A percentile compares a stretch with the other conserved stretches of the same genome.
phyloP scores from a whole-genome alignment of 2,329 filamentous ascomycete species.

The Apiospora saccharicola region DNA sequence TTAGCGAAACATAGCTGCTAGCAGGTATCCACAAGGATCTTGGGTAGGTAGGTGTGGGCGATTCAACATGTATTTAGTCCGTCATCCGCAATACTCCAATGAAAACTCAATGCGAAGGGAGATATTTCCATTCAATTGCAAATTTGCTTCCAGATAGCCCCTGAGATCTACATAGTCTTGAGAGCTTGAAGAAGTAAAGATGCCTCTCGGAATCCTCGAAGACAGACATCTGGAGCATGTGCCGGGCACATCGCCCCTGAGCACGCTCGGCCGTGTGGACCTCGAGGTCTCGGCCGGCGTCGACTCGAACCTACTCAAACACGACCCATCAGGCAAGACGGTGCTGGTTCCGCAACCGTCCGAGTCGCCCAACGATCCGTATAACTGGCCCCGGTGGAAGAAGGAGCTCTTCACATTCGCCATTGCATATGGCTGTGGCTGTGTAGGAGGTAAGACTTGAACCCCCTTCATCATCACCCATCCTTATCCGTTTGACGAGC shows the following conservation, averaged over 20 bases:
- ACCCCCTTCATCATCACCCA: background rate
- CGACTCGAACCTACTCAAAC: constrained; percentile 40
- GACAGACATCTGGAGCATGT: constrained; percentile 52
- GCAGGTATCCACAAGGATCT: background rate
- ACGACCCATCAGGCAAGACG: constrained; percentile 38
- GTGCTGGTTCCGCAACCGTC: constrained; percentile 54
- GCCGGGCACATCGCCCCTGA: constrained; percentile 48
- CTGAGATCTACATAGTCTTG: background rate
- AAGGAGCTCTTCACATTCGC: constrained; percentile 45
- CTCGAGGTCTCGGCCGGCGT: constrained; percentile 17
- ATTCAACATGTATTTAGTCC: background rate
- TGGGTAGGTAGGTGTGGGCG: background rate
- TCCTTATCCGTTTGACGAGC: background rate
- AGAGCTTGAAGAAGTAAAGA: constrained; percentile 33
- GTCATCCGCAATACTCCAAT: background rate
- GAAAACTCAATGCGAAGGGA: background rate
- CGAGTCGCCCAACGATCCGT: constrained; percentile 56
- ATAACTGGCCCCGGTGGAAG: constrained; percentile 30
- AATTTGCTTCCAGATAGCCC: background rate
- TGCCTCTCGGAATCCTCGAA: constrained; percentile 58
- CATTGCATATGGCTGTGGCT: constrained; percentile 48
- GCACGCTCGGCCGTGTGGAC: constrained; percentile 18
- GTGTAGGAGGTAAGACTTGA: constrained; percentile 46
- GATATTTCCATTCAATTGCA: background rate
- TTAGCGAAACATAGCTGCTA: background rate